Percentiles rank a stretch among this genome's conserved stretches.
Conservation (phyloP, 2,329 filamentous ascomycete species). For the Mycocentrospora acerina region DNA sequence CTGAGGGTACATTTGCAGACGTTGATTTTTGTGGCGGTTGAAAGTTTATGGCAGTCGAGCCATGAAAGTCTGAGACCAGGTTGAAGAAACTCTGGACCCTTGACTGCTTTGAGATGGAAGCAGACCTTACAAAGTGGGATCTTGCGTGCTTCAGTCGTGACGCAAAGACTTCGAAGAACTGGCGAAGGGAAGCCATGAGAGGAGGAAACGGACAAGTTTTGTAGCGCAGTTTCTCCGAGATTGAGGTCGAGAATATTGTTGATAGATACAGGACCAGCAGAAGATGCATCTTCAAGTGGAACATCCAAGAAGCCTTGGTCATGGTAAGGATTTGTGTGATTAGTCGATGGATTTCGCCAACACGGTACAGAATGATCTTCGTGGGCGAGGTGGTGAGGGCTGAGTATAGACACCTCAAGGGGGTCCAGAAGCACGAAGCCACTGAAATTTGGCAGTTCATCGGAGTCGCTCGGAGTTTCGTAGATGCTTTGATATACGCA, state of each 20-base stretch:
- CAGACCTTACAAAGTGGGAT: slow-evolving; percentile 12
- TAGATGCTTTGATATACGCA: slow-evolving; percentile 37
- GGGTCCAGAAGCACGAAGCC: slow-evolving; percentile 31
- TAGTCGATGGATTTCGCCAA: slow-evolving; percentile 5
- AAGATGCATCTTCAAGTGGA: slow-evolving; percentile 20
- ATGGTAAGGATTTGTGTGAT: slow-evolving; percentile 20
- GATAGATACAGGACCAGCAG: slow-evolving; percentile 24
- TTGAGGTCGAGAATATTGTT: slow-evolving; percentile 27
- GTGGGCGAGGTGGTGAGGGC: slow-evolving; percentile 23
- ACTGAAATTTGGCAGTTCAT: slow-evolving; percentile 34
- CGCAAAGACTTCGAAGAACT: slow-evolving; percentile 26
- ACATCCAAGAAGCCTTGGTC: slow-evolving; percentile 36
- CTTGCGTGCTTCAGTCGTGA: slow-evolving; percentile 23
- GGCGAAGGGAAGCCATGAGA: slow-evolving; percentile 27
- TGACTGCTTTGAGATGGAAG: slow-evolving; percentile 1
- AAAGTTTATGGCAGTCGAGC: not conserved
- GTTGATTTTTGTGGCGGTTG: no score
- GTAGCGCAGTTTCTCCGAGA: slow-evolving; percentile 20
- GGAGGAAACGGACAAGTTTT: slow-evolving; percentile 20
- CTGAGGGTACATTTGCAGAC: no score
- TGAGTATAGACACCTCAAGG: slow-evolving; percentile 31
- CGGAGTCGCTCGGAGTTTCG: slow-evolving; percentile 22
- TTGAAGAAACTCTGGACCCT: slow-evolving; percentile 1
- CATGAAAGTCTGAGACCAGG: slow-evolving; percentile 3
- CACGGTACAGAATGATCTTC: not conserved